Percentiles rank a stretch among this genome's conserved stretches.
Evolutionary conservation across 306 rosid genomes (phyloP).

Genomic region (Glycine soja): DNA sequence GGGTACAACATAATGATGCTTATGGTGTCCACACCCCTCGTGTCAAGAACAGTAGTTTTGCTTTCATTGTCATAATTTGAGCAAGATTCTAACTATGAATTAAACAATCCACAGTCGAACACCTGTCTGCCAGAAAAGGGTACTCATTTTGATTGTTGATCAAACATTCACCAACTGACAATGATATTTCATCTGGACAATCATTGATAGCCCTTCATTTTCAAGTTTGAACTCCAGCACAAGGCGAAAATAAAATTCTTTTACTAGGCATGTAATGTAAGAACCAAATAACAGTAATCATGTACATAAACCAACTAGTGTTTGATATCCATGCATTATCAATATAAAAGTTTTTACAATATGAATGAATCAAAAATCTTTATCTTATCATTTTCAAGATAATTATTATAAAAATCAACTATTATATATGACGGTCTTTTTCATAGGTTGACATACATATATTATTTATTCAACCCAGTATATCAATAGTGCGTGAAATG

Average conservation of each 20-base stretch:
- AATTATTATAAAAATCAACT: no score
- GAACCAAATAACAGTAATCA: no score
- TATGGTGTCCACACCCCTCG: slow-evolving; percentile 48
- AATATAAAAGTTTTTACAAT: background rate
- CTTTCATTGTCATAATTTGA: slow-evolving; percentile 37
- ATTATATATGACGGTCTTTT: no score
- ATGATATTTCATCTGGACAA: slow-evolving; percentile 31
- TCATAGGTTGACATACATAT: no score
- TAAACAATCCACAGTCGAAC: slow-evolving; percentile 36
- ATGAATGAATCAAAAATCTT: background rate
- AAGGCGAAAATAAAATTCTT: background rate
- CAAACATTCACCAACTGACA: slow-evolving; percentile 48
- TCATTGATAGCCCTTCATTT: slow-evolving; percentile 22
- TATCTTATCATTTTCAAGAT: no score
- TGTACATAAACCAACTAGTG: background rate
- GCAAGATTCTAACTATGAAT: slow-evolving; percentile 38
- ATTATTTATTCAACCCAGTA: no score
- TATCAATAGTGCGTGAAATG: no score
- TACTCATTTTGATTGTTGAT: slow-evolving; percentile 43
- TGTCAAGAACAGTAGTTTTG: slow-evolving; percentile 50
- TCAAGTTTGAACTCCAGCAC: background rate
- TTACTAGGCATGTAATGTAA: background rate
- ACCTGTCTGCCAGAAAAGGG: slow-evolving; percentile 24
- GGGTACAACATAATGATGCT: slow-evolving; percentile 52
- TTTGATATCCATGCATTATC: background rate